phyloP scores from a whole-genome alignment of 495 filamentous ascomycete genomes.

The Penicillium malachiteum region DNA sequence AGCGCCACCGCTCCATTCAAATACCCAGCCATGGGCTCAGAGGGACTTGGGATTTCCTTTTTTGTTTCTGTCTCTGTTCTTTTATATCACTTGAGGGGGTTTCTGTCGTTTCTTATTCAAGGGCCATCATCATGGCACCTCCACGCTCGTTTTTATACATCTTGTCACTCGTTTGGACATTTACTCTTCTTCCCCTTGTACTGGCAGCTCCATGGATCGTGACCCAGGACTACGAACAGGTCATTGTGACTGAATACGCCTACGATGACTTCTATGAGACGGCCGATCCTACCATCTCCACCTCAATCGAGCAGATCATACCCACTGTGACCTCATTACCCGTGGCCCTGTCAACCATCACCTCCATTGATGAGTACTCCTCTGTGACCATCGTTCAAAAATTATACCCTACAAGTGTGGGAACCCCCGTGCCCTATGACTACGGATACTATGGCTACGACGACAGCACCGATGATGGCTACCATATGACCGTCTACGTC shows the following conservation, averaged over 20 bases:
- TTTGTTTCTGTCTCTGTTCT: not conserved
- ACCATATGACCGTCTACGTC: slow-evolving; percentile 29
- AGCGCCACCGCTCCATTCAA: not conserved
- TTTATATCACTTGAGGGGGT: not conserved
- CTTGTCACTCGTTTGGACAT: slow-evolving; percentile 23
- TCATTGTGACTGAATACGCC: slow-evolving; percentile 3
- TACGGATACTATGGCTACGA: slow-evolving; percentile 3
- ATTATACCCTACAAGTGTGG: slow-evolving; percentile 30
- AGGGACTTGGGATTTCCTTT: not conserved
- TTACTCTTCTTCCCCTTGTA: slow-evolving; percentile 18
- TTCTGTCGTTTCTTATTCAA: not conserved
- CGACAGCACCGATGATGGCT: slow-evolving; percentile 4
- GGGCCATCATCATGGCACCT: slow-evolving; percentile 19
- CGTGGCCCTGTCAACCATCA: slow-evolving; percentile 31
- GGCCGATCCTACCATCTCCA: slow-evolving; percentile 6
- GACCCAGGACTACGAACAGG: slow-evolving; percentile 27
- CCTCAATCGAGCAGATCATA: slow-evolving; percentile 21
- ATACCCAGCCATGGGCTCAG: not conserved
- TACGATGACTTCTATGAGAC: slow-evolving; percentile 12
- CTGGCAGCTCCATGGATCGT: slow-evolving; percentile 33
- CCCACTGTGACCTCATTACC: slow-evolving; percentile 29
- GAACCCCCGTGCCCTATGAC: slow-evolving; percentile 10
- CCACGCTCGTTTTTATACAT: slow-evolving; percentile 21
- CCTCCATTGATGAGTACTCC: slow-evolving; percentile 15
- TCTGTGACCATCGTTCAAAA: slow-evolving; percentile 33